These are phyloP conservation scores for Harringtonia aguacate DNA, from an alignment of 2,329 filamentous ascomycete species.

Conservation along the genomic window DNA sequence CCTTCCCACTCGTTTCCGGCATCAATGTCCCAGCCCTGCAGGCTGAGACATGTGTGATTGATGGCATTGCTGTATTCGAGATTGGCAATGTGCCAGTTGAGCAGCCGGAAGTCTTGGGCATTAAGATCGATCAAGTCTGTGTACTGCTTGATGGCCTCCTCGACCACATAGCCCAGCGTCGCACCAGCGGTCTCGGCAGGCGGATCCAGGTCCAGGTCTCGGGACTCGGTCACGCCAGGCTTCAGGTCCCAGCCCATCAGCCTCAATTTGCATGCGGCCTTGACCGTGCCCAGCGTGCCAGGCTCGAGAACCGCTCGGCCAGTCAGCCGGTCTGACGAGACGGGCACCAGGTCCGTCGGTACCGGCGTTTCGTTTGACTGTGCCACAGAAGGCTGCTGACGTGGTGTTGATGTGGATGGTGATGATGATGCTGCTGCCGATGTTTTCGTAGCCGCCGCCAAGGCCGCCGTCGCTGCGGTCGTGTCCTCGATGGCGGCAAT, in stretches of 20 bases:
- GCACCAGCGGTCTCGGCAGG: conserved; percentile 54
- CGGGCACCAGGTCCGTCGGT: conserved; percentile 40
- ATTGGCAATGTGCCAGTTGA: conserved; percentile 98
- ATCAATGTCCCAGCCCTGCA: conserved; percentile 92
- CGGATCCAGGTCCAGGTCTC: conserved; percentile 60
- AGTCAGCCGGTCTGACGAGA: conserved; percentile 58
- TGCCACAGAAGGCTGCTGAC: neutral
- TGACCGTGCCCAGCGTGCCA: conserved; percentile 56
- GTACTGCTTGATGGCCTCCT: conserved; percentile 85
- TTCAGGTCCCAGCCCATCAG: conserved; percentile 75
- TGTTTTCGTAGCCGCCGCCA: conserved; percentile 31
- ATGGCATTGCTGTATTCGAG: conserved; percentile 95
- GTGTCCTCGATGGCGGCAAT: conserved; percentile 66
- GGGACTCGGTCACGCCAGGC: conserved; percentile 47
- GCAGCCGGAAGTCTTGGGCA: conserved; percentile 74
- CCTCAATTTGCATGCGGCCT: conserved; percentile 66
- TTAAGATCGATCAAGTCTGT: conserved; percentile 71
- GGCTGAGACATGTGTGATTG: conserved; percentile 75
- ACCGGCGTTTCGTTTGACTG: neutral
- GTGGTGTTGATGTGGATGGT: too few species aligned
- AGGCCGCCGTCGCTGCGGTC: conserved; percentile 29
- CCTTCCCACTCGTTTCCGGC: conserved; percentile 97
- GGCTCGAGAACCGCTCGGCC: conserved; percentile 45
- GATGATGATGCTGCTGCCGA: too few species aligned
- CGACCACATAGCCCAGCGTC: conserved; percentile 82